Conservation (phyloP, 345 rosid genomes). For the Syzygium grande region DNA sequence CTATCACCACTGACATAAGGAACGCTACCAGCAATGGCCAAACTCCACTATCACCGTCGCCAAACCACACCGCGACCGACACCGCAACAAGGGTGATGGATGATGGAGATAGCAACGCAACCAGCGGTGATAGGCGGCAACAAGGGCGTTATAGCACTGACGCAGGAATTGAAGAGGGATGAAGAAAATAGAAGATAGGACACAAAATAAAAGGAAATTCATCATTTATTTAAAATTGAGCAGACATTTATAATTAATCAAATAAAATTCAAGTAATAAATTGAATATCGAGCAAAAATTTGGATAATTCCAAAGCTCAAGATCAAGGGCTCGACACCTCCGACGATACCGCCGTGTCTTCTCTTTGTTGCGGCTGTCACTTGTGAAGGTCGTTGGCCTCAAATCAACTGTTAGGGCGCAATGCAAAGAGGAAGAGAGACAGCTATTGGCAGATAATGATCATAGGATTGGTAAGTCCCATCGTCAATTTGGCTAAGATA, state of each 20-base stretch:
- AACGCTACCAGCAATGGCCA: too few relatives aligned
- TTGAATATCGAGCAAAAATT: not conserved
- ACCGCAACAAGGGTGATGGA: not conserved
- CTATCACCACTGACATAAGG: not conserved
- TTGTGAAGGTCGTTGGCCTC: not conserved
- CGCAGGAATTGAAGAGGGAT: not conserved
- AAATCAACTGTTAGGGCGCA: not conserved
- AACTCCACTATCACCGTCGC: not conserved
- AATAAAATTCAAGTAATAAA: too few relatives aligned
- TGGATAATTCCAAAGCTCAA: not conserved
- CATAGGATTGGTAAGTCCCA: not conserved
- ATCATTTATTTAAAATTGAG: not conserved
- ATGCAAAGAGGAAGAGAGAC: not conserved
- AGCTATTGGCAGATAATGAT: not conserved
- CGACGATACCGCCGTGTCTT: not conserved
- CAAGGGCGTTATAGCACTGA: too few relatives aligned
- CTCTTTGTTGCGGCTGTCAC: not conserved
- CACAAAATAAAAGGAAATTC: not conserved
- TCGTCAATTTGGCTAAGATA: not conserved
- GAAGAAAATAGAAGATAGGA: not conserved
- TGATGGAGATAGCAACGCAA: not conserved
- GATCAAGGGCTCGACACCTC: not conserved
- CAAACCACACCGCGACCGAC: not conserved
- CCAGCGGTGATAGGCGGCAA: too few relatives aligned
- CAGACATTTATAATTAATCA: too few relatives aligned